Conservation (phyloP, 140 eudicot genomes). For the Erigeron philadelphicus region DNA sequence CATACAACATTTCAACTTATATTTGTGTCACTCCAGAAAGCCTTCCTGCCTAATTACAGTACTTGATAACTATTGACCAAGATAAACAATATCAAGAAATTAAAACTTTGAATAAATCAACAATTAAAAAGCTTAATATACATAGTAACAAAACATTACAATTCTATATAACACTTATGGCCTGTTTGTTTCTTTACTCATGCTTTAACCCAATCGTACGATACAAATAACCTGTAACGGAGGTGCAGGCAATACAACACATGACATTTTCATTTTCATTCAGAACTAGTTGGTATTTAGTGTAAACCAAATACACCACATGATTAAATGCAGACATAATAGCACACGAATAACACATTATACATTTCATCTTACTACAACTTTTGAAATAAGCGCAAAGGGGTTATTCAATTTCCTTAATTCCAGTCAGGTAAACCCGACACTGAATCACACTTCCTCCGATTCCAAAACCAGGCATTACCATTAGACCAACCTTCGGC, state of each 20-base stretch:
- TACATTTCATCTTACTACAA: conserved; percentile 26
- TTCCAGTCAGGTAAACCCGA: conserved; percentile 74
- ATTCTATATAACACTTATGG: no score
- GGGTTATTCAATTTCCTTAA: conserved; percentile 51
- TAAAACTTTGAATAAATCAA: no score
- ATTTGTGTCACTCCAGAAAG: no score
- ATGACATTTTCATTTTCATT: conserved; percentile 29
- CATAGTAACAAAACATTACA: no score
- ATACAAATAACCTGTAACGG: neutral
- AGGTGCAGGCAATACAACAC: neutral
- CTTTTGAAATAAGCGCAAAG: neutral
- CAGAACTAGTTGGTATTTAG: conserved; percentile 19
- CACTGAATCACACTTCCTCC: conserved; percentile 77
- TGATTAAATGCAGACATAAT: conserved; percentile 20
- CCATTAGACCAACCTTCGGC: conserved; percentile 83
- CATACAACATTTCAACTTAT: no score
- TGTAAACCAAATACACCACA: conserved; percentile 28
- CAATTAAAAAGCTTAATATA: no score
- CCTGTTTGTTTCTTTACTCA: no score
- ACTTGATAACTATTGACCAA: no score
- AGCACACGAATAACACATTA: conserved; percentile 23
- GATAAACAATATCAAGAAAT: no score
- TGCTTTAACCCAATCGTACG: neutral
- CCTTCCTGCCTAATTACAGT: no score
- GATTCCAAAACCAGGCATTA: conserved; percentile 94